Conservation (phyloP, 2,329 filamentous ascomycete genomes). For the Furcasterigmium sp. region DNA sequence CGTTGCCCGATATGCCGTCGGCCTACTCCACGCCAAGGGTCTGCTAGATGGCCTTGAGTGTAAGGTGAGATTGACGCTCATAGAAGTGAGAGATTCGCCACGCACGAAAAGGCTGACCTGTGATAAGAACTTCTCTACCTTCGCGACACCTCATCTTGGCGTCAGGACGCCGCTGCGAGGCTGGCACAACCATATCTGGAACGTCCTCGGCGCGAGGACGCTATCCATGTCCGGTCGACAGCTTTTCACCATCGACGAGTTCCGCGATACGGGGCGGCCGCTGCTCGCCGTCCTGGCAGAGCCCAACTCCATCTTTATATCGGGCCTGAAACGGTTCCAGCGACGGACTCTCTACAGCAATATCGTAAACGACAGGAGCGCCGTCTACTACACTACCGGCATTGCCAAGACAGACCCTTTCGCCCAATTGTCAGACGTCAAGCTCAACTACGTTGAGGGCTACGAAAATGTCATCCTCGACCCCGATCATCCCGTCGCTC, state of each 20-base stretch:
- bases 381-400: conserved; percentile 76
- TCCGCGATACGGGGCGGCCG: conserved; percentile 76
- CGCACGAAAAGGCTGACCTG: too few species aligned
- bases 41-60: conserved; percentile 75
- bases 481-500: conserved; percentile 52
- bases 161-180: conserved; percentile 65
- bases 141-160: conserved; percentile 80
- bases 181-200: conserved; percentile 65
- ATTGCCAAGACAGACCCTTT: conserved; percentile 78
- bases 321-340: conserved; percentile 70
- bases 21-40: conserved; percentile 75
- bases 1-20: conserved; percentile 80
- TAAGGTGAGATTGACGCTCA: conserved; percentile 45
- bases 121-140: conserved; percentile 79
- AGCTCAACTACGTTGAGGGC: conserved; percentile 67
- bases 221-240: conserved; percentile 81
- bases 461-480: conserved; percentile 76
- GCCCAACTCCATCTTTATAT: conserved; percentile 78
- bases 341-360: conserved; percentile 79
- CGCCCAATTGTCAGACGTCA: conserved; percentile 58
- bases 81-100: background rate
- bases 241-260: conserved; percentile 80
- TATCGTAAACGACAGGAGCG: conserved; percentile 77
- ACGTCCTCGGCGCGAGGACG: conserved; percentile 75
- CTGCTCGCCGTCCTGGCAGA: conserved; percentile 79